A percentile compares a stretch with the other conserved stretches of the same genome.
These are phyloP conservation scores for Cordyceps sp. DNA, from an alignment of 2,329 filamentous ascomycete genomes.

Conservation along the genomic window DNA sequence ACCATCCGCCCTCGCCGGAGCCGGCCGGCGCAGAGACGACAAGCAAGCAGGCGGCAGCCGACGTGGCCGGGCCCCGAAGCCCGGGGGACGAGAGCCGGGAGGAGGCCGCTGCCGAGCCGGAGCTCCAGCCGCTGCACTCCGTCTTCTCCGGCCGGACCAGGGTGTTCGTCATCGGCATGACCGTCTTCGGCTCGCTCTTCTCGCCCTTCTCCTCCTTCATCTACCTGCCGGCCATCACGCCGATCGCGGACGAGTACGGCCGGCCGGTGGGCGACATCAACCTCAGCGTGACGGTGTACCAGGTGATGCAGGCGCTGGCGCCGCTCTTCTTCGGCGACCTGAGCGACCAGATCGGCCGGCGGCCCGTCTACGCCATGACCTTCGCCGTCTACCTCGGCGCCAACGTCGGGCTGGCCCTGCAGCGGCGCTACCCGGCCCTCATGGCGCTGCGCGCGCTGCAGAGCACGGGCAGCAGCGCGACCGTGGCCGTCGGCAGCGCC, in stretches of 20 bases:
- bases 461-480: constrained; percentile 39
- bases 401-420: constrained; percentile 34
- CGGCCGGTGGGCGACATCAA: constrained; percentile 27
- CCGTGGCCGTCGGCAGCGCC: constrained; percentile 37
- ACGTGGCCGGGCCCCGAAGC: no score
- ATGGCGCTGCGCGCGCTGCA: constrained; percentile 39
- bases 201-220: constrained; percentile 31
- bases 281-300: constrained; percentile 35
- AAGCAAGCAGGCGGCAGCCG: no score
- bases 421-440: constrained; percentile 30
- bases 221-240: constrained; percentile 35
- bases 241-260: constrained; percentile 27
- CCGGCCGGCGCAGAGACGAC: no score
- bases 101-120: no score
- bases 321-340: constrained; percentile 40
- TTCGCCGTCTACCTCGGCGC: constrained; percentile 36
- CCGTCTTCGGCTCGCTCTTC: no score
- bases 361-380: constrained; percentile 35
- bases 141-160: no score
- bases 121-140: no score
- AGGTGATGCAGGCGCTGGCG: constrained; percentile 43
- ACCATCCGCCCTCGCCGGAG: no score
- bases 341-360: constrained; percentile 34
- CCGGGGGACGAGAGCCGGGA: no score
- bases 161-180: no score